Conservation (phyloP, 305 asterid species). For the Rubia tinctorum region DNA sequence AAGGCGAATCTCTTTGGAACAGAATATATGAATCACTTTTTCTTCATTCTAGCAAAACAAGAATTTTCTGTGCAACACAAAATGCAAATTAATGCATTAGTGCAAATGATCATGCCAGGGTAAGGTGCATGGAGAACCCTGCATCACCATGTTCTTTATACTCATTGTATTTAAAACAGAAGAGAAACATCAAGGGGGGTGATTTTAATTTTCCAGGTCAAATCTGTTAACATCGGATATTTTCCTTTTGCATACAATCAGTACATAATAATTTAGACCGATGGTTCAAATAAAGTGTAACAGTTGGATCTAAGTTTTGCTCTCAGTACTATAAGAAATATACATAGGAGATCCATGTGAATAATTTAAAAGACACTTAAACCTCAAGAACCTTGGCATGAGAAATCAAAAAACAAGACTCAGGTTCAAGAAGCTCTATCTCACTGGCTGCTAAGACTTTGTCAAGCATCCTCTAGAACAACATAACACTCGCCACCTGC, state of each 20-base stretch:
- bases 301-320: neutral
- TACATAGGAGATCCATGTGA: neutral
- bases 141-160: neutral
- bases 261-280: neutral
- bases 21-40: neutral
- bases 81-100: neutral
- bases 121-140: neutral
- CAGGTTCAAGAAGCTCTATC: neutral
- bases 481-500: too few relatives aligned
- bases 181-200: neutral
- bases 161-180: neutral
- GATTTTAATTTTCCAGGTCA: neutral
- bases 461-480: slow-evolving; percentile 4
- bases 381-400: neutral
- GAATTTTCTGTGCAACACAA: neutral
- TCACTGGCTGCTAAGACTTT: neutral
- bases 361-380: neutral
- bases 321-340: neutral
- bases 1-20: slow-evolving; percentile 1
- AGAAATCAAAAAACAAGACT: neutral
- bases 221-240: neutral
- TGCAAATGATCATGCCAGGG: neutral
- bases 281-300: neutral
- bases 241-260: neutral
- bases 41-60: neutral